Evolutionary conservation across 148 eudicot species (phyloP).

Genomic region (Spergularia bocconei): DNA sequence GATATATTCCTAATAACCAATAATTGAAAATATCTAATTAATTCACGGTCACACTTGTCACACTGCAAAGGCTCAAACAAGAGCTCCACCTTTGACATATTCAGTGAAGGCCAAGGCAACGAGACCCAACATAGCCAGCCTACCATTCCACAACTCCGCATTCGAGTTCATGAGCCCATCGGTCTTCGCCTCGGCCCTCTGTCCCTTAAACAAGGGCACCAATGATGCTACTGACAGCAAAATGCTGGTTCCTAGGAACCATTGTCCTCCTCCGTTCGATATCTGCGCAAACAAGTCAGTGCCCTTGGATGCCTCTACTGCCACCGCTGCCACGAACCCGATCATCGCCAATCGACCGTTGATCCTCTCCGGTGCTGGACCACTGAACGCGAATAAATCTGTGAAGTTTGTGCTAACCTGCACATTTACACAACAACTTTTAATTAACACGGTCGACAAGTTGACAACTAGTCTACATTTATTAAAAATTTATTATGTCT

Average conservation of each 20-base stretch:
- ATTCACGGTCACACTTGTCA: too few relatives aligned
- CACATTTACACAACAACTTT: background rate
- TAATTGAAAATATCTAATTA: too few relatives aligned
- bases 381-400: conserved; percentile 71
- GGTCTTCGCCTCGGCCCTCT: conserved; percentile 38
- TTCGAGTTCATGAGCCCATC: conserved; percentile 54
- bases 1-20: too few relatives aligned
- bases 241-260: conserved; percentile 64
- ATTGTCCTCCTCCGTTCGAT: conserved; percentile 57
- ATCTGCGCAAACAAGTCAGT: conserved; percentile 61
- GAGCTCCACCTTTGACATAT: conserved; percentile 60
- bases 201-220: conserved; percentile 57
- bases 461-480: too few relatives aligned
- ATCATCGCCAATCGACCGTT: conserved; percentile 89
- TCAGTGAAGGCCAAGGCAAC: conserved; percentile 82
- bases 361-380: conserved; percentile 90
- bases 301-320: conserved; percentile 57
- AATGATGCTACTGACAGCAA: conserved; percentile 61
- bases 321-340: conserved; percentile 75
- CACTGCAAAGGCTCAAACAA: conserved; percentile 30
- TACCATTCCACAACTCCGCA: conserved; percentile 83
- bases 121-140: conserved; percentile 80
- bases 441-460: too few relatives aligned
- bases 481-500: too few relatives aligned
- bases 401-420: conserved; percentile 64